Evolutionary conservation across 495 filamentous ascomycete genomes (phyloP).

Genomic region (Trichoderma gamsii): DNA sequence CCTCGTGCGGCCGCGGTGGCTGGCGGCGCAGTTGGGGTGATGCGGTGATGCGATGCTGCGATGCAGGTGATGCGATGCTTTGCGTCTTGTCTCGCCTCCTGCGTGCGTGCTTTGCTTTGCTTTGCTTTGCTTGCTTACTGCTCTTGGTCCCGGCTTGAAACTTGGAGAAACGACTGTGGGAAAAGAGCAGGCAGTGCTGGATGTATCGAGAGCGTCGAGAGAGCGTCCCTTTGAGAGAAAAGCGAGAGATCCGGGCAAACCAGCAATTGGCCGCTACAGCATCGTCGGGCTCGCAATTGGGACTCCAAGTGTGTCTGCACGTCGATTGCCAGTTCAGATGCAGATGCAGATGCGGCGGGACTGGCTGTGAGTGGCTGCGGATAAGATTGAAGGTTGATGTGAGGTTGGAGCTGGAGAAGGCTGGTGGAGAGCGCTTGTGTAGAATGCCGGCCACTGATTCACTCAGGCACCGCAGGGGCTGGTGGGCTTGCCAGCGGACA

Average conservation of each 20-base stretch:
- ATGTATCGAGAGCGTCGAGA: too few species aligned
- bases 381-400: slow-evolving; percentile 4
- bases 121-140: background rate
- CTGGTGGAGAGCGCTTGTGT: background rate
- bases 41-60: background rate
- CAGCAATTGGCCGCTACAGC: background rate
- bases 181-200: too few species aligned
- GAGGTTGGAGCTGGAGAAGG: slow-evolving; percentile 7
- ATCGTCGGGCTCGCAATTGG: slow-evolving; percentile 14
- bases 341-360: background rate
- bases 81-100: background rate
- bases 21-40: background rate
- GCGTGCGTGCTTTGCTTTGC: background rate
- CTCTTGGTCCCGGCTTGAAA: background rate
- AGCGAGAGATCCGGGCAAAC: background rate
- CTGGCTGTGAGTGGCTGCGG: slow-evolving; percentile 6
- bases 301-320: background rate
- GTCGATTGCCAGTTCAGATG: background rate
- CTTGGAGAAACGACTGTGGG: background rate
- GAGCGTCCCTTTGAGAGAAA: background rate
- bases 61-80: slow-evolving; percentile 7
- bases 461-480: background rate
- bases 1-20: slow-evolving; percentile 1
- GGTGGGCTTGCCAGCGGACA: background rate
- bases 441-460: background rate